These are phyloP conservation scores for Nephelium lappaceum DNA, from an alignment of 345 rosid genomes.

Conservation along the genomic window DNA sequence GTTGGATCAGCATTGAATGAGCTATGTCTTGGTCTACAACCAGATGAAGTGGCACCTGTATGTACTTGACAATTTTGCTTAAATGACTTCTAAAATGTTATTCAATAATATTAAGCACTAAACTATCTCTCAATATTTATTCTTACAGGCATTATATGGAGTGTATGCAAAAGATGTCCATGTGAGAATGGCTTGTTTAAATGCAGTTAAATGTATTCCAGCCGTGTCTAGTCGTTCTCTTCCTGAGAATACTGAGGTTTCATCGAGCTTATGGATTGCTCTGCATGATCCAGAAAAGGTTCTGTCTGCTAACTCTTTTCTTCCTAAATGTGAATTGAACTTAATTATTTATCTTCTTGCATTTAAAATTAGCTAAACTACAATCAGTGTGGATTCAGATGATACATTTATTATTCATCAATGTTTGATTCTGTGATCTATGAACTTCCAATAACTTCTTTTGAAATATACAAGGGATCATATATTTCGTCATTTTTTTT, in stretches of 20 bases:
- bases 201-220: slow-evolving; percentile 92
- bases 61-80: slow-evolving; percentile 24
- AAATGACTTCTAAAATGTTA: not conserved
- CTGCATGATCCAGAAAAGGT: slow-evolving; percentile 97
- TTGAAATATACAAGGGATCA: not conserved
- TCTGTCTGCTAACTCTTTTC: slow-evolving; percentile 18
- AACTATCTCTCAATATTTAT: slow-evolving; percentile 24
- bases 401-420: not conserved
- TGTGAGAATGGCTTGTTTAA: slow-evolving; percentile 97
- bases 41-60: slow-evolving; percentile 86
- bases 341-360: not conserved
- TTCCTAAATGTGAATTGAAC: not conserved
- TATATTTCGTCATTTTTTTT: not conserved
- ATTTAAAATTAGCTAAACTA: not conserved
- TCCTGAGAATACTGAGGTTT: slow-evolving; percentile 75
- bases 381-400: not conserved
- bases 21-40: slow-evolving; percentile 88
- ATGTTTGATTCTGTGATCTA: slow-evolving; percentile 1
- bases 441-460: not conserved
- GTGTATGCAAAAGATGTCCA: slow-evolving; percentile 92
- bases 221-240: slow-evolving; percentile 73
- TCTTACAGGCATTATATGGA: slow-evolving; percentile 80
- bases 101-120: not conserved
- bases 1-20: slow-evolving; percentile 89
- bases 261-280: slow-evolving; percentile 93